Conservation (phyloP, 768 basidiomycete genomes). For the Strobilomyces dryophilus region DNA sequence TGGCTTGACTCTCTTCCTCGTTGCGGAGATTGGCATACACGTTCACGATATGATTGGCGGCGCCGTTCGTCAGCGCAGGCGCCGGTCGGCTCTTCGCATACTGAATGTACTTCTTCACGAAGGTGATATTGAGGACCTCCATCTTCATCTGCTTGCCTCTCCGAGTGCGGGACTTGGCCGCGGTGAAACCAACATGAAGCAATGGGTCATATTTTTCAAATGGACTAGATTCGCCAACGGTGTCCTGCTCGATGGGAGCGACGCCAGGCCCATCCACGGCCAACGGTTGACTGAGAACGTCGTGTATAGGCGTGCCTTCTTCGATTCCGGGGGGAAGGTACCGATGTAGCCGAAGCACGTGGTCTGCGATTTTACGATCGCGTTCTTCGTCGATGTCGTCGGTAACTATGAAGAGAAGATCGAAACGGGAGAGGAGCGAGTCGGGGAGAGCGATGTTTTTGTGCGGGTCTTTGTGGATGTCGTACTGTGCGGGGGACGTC, state of each 20-base stretch:
- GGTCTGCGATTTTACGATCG: constrained; percentile 94
- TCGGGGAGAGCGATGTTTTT: constrained; percentile 98
- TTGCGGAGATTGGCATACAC: constrained; percentile 91
- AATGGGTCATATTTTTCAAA: constrained; percentile 98
- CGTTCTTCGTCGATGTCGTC: constrained; percentile 96
- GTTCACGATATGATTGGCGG: constrained; percentile 90
- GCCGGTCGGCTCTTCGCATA: constrained; percentile 88
- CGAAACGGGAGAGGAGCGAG: constrained; percentile 97
- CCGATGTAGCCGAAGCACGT: constrained; percentile 95
- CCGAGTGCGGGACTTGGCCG: constrained; percentile 46
- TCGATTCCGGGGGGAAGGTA: constrained; percentile 95
- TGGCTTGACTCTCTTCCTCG: constrained; percentile 79
- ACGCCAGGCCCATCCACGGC: constrained; percentile 74
- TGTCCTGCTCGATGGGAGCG: constrained; percentile 35
- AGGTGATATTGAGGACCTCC: constrained; percentile 88
- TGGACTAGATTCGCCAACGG: constrained; percentile 50
- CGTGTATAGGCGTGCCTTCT: constrained; percentile 88
- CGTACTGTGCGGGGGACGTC: constrained; percentile 60
- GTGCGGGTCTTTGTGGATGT: constrained; percentile 99
- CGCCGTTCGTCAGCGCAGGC: constrained; percentile 86
- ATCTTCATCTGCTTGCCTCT: constrained; percentile 58
- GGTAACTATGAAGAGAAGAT: constrained; percentile 95
- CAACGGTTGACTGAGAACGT: constrained; percentile 84
- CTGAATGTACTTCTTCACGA: constrained; percentile 98
- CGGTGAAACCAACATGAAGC: constrained; percentile 77